A percentile compares a stretch with the other conserved stretches of the same genome.
Evolutionary conservation across 441 rosid genomes (phyloP).

Genomic region (Gossypium davidsonii): DNA sequence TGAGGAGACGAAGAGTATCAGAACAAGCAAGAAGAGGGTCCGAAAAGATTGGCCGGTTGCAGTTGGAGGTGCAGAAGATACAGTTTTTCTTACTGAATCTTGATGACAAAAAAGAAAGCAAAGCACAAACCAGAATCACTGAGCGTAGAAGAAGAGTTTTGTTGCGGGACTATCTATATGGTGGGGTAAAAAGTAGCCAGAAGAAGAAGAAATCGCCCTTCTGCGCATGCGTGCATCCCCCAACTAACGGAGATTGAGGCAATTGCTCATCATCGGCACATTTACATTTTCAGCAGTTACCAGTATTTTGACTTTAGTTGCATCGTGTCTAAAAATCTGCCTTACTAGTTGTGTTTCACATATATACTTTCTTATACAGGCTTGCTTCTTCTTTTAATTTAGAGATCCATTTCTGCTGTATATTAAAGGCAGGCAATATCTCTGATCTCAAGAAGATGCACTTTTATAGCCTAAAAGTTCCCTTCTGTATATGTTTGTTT

Average conservation of each 20-base stretch:
- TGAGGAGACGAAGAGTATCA: slow-evolving; percentile 40
- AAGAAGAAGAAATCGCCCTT: slow-evolving; percentile 49
- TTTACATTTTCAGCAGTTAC: slow-evolving; percentile 3
- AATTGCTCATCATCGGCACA: slow-evolving; percentile 8
- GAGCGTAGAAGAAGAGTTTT: slow-evolving; percentile 53
- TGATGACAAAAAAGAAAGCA: slow-evolving; percentile 56
- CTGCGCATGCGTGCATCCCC: slow-evolving; percentile 74
- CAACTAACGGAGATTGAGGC: slow-evolving; percentile 49
- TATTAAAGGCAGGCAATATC: slow-evolving; percentile 21
- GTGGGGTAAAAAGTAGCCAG: slow-evolving; percentile 42
- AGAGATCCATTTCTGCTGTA: slow-evolving; percentile 29
- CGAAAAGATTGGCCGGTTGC: slow-evolving; percentile 76
- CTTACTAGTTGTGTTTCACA: slow-evolving; percentile 10
- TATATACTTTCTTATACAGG: slow-evolving; percentile 13
- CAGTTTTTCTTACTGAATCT: slow-evolving; percentile 68
- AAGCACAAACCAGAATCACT: slow-evolving; percentile 37
- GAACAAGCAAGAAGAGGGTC: slow-evolving; percentile 82
- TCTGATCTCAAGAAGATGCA: slow-evolving; percentile 17
- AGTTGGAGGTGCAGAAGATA: slow-evolving; percentile 84
- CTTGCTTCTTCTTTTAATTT: slow-evolving; percentile 17
- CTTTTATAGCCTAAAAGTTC: slow-evolving; percentile 11
- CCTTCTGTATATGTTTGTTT: background rate
- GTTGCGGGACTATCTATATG: slow-evolving; percentile 75
- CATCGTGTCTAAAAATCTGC: slow-evolving; percentile 28
- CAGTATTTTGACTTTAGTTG: slow-evolving; percentile 12